Evolutionary conservation across 495 filamentous ascomycete genomes (phyloP).

Genomic region (Talaromyces liani): DNA sequence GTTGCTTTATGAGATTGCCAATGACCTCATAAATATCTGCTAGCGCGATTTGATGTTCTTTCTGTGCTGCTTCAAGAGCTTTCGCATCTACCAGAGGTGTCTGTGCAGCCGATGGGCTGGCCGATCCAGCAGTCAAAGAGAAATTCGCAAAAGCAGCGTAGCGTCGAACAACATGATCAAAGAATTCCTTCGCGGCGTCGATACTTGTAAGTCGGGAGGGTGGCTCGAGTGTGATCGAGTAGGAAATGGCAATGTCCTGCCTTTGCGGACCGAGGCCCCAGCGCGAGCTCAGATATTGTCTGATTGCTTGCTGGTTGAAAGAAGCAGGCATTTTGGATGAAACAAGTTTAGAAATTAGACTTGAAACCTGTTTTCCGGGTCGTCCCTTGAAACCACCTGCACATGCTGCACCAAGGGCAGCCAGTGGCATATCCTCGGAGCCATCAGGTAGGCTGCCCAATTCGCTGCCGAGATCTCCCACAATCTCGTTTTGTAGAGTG

Average conservation of each 20-base stretch:
- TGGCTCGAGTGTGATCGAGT: constrained; percentile 90
- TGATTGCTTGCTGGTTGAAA: constrained; percentile 90
- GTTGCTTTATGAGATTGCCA: constrained; percentile 92
- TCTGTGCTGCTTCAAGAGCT: constrained; percentile 90
- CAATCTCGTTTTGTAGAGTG: constrained; percentile 93
- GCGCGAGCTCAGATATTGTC: constrained; percentile 87
- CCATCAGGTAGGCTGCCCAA: constrained; percentile 97
- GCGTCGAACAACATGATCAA: constrained; percentile 80
- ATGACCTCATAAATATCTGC: constrained; percentile 92
- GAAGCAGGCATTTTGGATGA: constrained; percentile 99
- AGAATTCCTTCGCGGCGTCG: constrained; percentile 78
- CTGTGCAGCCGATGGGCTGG: constrained; percentile 55
- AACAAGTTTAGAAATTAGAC: constrained; percentile 84
- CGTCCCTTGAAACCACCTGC: constrained; percentile 96
- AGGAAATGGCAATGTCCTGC: constrained; percentile 82
- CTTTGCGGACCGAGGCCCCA: constrained; percentile 84
- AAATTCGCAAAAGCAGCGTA: constrained; percentile 82
- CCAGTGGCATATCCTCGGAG: constrained; percentile 91
- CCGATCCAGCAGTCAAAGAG: constrained; percentile 70
- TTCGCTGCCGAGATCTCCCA: constrained; percentile 92
- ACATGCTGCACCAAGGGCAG: constrained; percentile 91
- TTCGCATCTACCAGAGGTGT: constrained; percentile 99
- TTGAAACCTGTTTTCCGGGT: constrained; percentile 91
- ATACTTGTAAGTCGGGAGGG: constrained; percentile 79
- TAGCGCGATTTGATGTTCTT: constrained; percentile 84